Conservation (phyloP, 208 protist species). For the Leishmania tropica region DNA sequence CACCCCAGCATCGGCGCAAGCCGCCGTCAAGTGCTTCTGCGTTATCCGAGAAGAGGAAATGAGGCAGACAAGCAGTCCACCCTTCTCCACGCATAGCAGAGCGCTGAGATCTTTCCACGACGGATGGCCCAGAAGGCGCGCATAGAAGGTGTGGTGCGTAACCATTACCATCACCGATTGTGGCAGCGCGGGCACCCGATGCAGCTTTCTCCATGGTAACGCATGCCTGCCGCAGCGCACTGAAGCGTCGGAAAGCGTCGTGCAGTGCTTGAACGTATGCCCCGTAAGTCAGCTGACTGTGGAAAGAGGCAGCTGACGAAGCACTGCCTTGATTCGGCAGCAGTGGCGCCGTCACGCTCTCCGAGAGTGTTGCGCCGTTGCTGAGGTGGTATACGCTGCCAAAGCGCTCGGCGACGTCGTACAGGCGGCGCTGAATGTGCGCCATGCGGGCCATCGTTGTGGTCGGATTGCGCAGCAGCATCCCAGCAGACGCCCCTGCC, state of each 20-base stretch:
- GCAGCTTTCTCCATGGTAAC: background rate
- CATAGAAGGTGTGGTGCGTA: slow-evolving; percentile 48
- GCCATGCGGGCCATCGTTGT: slow-evolving; percentile 10
- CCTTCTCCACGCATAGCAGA: slow-evolving; percentile 61
- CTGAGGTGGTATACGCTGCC: slow-evolving; percentile 48
- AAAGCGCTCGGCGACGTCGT: slow-evolving; percentile 13
- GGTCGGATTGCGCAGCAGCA: slow-evolving; percentile 13
- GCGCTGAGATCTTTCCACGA: slow-evolving; percentile 52
- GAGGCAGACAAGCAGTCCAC: slow-evolving; percentile 58
- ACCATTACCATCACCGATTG: background rate
- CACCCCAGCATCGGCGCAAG: slow-evolving; percentile 24
- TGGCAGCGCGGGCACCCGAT: background rate
- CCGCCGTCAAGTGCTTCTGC: slow-evolving; percentile 50
- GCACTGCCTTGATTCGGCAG: background rate
- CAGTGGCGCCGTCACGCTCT: background rate
- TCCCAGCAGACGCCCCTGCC: background rate
- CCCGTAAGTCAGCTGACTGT: slow-evolving; percentile 17
- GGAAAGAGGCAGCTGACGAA: background rate
- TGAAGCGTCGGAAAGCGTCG: slow-evolving; percentile 27
- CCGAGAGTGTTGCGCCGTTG: slow-evolving; percentile 21
- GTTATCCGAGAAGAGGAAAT: slow-evolving; percentile 62
- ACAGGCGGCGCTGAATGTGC: slow-evolving; percentile 30
- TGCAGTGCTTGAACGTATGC: slow-evolving; percentile 30
- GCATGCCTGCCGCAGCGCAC: slow-evolving; percentile 10
- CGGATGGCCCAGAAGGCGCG: slow-evolving; percentile 49